These are phyloP conservation scores for Viola pubescens DNA, from an alignment of 441 rosid species.

Conservation along the genomic window DNA sequence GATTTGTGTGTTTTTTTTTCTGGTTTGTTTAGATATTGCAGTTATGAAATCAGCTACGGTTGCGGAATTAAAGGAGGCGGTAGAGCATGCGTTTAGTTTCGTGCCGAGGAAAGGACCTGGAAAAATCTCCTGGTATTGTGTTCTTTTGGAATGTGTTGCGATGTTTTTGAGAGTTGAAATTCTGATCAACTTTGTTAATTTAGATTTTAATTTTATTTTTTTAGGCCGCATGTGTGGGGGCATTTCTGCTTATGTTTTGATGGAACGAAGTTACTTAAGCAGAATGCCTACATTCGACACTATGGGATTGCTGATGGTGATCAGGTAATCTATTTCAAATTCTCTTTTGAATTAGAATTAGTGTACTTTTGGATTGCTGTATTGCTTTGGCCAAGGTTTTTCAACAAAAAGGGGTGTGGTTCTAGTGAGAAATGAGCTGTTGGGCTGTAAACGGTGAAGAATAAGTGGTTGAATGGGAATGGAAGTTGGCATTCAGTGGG, in stretches of 20 bases:
- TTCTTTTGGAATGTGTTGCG: neutral
- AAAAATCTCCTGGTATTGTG: constrained; percentile 63
- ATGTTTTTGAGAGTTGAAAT: neutral
- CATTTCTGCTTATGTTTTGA: constrained; percentile 67
- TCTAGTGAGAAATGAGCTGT: no score
- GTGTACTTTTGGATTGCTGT: no score
- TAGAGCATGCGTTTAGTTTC: constrained; percentile 60
- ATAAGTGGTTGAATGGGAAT: no score
- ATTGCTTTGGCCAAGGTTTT: no score
- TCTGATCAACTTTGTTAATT: neutral
- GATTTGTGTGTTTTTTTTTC: neutral
- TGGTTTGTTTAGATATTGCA: constrained; percentile 36
- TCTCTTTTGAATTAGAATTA: neutral
- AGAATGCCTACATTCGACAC: constrained; percentile 36
- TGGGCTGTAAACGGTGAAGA: no score
- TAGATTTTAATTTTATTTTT: constrained; percentile 4
- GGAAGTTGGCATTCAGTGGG: no score
- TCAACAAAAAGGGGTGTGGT: no score
- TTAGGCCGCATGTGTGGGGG: constrained; percentile 91
- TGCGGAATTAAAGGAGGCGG: constrained; percentile 63
- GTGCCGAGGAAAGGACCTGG: constrained; percentile 48
- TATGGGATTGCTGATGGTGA: constrained; percentile 81
- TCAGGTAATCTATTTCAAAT: constrained; percentile 39
- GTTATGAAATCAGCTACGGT: constrained; percentile 55
- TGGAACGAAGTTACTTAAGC: constrained; percentile 50